Percentiles rank a stretch among this genome's conserved stretches.
phyloP scores from a whole-genome alignment of 2,329 filamentous ascomycete species.

The Aspergillus sp. region DNA sequence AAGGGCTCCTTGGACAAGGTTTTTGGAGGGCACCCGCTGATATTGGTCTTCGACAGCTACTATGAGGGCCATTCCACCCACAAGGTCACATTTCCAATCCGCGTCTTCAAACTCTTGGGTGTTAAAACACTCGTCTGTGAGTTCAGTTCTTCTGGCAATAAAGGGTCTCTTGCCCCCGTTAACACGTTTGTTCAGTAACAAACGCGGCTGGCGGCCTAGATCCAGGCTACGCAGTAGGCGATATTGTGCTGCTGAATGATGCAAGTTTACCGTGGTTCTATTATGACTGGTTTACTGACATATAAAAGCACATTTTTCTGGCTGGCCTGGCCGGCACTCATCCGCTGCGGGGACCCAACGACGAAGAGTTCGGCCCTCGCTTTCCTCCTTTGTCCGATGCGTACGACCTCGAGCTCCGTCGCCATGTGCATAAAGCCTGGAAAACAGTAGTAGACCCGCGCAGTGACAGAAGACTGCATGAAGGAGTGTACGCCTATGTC shows the following conservation, averaged over 20 bases:
- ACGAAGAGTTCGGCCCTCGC: constrained; percentile 60
- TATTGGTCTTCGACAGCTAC: constrained; percentile 47
- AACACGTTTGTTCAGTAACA: constrained; percentile 50
- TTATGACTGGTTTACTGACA: constrained; percentile 11
- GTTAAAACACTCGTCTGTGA: constrained; percentile 59
- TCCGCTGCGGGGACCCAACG: constrained; percentile 62
- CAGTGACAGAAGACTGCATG: constrained; percentile 55
- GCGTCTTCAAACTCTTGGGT: constrained; percentile 63
- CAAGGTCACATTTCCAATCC: constrained; percentile 61
- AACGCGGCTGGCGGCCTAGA: constrained; percentile 68
- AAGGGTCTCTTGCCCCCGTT: neutral
- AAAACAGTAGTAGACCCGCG: constrained; percentile 46
- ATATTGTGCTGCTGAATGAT: constrained; percentile 65
- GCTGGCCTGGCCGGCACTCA: constrained; percentile 61
- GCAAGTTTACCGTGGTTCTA: constrained; percentile 36
- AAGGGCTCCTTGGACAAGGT: constrained; percentile 31
- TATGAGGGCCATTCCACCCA: constrained; percentile 67
- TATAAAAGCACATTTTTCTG: constrained; percentile 59
- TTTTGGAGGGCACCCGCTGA: neutral
- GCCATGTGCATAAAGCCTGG: constrained; percentile 58
- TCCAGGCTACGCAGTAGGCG: constrained; percentile 62
- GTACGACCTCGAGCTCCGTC: constrained; percentile 62
- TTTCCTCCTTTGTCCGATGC: constrained; percentile 66
- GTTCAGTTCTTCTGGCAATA: constrained; percentile 13
- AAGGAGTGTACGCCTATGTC: constrained; percentile 66